Evolutionary conservation across 1,284 basidiomycete genomes (phyloP).

Genomic region (Xerocomus nothofagi): DNA sequence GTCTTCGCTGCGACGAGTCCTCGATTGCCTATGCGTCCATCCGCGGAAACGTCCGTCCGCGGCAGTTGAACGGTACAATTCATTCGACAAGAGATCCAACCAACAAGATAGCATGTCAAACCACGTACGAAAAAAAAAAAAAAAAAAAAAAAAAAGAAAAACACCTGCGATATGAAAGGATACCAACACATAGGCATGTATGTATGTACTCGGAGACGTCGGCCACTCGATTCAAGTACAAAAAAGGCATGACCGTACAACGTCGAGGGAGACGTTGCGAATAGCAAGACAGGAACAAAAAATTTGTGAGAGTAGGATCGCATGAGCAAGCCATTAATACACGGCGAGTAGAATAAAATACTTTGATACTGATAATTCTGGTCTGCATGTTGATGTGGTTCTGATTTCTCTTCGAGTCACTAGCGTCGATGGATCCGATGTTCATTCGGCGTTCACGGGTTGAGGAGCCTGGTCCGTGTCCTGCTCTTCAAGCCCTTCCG

Average conservation of each 20-base stretch:
- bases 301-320: conserved; percentile 8
- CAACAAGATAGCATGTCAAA: conserved; percentile 1
- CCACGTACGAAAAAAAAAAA: too few relatives aligned
- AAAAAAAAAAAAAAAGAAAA: too few relatives aligned
- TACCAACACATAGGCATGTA: too few relatives aligned
- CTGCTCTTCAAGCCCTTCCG: conserved; percentile 22
- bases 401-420: not conserved
- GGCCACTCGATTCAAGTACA: not conserved
- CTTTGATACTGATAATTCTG: conserved; percentile 21
- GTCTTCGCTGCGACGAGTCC: too few relatives aligned
- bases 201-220: too few relatives aligned
- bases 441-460: conserved; percentile 1
- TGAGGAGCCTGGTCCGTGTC: not conserved
- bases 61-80: conserved; percentile 2
- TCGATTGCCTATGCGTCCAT: not conserved
- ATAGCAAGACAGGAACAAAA: conserved; percentile 4
- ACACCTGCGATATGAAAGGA: too few relatives aligned
- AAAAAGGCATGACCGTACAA: not conserved
- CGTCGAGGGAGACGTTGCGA: not conserved
- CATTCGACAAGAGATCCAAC: conserved; percentile 1
- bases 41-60: not conserved
- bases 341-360: conserved; percentile 27
- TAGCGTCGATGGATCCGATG: not conserved
- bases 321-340: conserved; percentile 30
- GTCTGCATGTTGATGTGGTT: conserved; percentile 6